A percentile compares a stretch with the other conserved stretches of the same genome.
Evolutionary conservation across 345 rosid species (phyloP).

Genomic region (Boechera divaricarpa): DNA sequence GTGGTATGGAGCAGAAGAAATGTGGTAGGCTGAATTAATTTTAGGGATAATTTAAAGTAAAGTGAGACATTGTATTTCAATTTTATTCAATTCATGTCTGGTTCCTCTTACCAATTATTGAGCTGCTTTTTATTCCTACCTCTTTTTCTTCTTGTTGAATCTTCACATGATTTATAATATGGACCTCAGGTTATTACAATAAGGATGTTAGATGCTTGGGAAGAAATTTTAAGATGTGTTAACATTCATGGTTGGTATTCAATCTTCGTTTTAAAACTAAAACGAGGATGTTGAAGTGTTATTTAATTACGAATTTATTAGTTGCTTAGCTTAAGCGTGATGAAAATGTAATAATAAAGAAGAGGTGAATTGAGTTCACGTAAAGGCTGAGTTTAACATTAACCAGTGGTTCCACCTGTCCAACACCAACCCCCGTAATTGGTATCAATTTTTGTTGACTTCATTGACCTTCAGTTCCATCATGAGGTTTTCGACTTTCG

Average conservation of each 20-base stretch:
- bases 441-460: constrained; percentile 7
- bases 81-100: constrained; percentile 32
- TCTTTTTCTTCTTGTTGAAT: constrained; percentile 31
- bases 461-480: constrained; percentile 15
- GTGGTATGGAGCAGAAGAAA: constrained; percentile 39
- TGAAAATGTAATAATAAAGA: constrained; percentile 33
- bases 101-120: constrained; percentile 45
- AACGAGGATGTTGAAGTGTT: constrained; percentile 9
- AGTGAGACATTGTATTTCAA: constrained; percentile 36
- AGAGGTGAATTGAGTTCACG: constrained; percentile 44
- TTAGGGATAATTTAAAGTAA: constrained; percentile 32
- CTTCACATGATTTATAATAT: constrained; percentile 2
- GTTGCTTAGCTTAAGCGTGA: constrained; percentile 46
- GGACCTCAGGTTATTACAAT: background rate
- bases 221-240: background rate
- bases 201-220: constrained; percentile 5
- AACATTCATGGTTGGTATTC: constrained; percentile 27
- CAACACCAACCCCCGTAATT: constrained; percentile 37
- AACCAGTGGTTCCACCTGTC: constrained; percentile 10
- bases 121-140: constrained; percentile 29
- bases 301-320: constrained; percentile 15
- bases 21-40: constrained; percentile 31
- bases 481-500: constrained; percentile 2
- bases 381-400: constrained; percentile 30
- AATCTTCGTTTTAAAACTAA: background rate